Percentiles rank a stretch among this genome's conserved stretches.
Conservation (phyloP, 768 basidiomycete species). For the Suillus americanus region DNA sequence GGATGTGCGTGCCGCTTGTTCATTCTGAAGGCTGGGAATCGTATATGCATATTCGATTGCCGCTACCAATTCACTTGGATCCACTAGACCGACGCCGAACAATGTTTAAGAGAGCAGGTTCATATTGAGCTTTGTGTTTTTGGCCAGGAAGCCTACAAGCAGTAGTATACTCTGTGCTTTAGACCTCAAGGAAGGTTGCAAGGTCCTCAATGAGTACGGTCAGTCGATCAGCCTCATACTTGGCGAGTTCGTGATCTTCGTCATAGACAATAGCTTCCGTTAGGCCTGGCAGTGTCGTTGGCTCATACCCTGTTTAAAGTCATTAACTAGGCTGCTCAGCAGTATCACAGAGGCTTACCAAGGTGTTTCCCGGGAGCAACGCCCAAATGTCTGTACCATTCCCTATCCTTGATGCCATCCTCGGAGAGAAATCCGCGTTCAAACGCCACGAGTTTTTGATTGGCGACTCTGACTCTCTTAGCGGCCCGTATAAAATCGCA, state of each 20-base stretch:
- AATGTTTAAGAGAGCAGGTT: background rate
- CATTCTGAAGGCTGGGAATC: background rate
- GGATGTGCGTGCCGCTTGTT: background rate
- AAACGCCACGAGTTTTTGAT: conserved; percentile 67
- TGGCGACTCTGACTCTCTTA: conserved; percentile 56
- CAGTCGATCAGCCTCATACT: conserved; percentile 61
- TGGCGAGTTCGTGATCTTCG: conserved; percentile 57
- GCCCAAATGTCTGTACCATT: conserved; percentile 85
- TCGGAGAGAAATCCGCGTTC: conserved; percentile 81
- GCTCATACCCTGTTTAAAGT: conserved; percentile 63
- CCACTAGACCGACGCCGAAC: no score
- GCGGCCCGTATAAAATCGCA: conserved; percentile 54
- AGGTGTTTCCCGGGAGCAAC: conserved; percentile 88
- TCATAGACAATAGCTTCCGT: conserved; percentile 77
- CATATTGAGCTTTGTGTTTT: background rate
- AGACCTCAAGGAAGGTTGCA: conserved; percentile 30
- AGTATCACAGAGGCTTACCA: conserved; percentile 41
- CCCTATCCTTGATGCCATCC: conserved; percentile 73
- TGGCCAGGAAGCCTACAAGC: background rate
- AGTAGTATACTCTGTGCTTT: background rate
- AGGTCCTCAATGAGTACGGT: conserved; percentile 53
- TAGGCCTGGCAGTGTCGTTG: conserved; percentile 80
- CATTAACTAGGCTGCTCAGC: background rate
- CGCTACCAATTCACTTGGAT: background rate
- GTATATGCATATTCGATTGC: background rate